Percentiles rank a stretch among this genome's conserved stretches.
phyloP scores from a whole-genome alignment of 2,329 filamentous ascomycete genomes.

The Tolypocladium sp. region DNA sequence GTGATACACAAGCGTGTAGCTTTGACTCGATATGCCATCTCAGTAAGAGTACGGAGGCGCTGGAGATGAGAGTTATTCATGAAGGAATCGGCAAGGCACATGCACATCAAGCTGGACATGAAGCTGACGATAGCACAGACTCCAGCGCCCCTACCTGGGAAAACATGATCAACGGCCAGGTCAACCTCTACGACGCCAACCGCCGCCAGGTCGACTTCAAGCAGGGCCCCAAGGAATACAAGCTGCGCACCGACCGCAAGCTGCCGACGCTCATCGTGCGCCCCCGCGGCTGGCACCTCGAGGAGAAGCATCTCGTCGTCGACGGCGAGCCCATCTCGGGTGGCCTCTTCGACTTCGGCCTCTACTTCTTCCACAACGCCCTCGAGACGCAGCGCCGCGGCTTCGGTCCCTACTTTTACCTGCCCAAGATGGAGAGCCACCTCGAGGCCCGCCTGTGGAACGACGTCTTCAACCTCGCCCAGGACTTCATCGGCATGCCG shows the following conservation, averaged over 20 bases:
- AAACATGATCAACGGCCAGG: conserved; percentile 97
- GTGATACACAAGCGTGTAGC: neutral
- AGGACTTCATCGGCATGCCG: conserved; percentile 84
- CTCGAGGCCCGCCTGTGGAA: conserved; percentile 97
- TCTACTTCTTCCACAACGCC: conserved; percentile 99
- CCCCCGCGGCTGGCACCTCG: conserved; percentile 93
- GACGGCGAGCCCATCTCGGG: conserved; percentile 93
- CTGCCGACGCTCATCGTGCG: conserved; percentile 87
- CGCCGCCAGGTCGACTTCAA: conserved; percentile 94
- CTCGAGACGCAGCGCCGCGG: conserved; percentile 77
- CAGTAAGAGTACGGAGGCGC: neutral
- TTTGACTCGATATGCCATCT: neutral
- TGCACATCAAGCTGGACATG: conserved; percentile 2
- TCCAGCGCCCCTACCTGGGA: conserved; percentile 96
- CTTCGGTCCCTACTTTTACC: conserved; percentile 91
- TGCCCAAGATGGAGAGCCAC: conserved; percentile 97
- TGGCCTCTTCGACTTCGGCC: conserved; percentile 89
- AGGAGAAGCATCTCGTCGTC: conserved; percentile 96
- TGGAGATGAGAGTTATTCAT: neutral
- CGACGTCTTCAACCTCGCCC: conserved; percentile 89
- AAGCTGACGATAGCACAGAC: conserved; percentile 42
- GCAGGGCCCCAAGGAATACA: conserved; percentile 91
- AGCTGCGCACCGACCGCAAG: conserved; percentile 81
- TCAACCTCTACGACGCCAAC: conserved; percentile 95
- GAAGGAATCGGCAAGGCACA: neutral